Conservation (phyloP, 2,329 filamentous ascomycete genomes). For the Phyllosticta capitalensis region DNA sequence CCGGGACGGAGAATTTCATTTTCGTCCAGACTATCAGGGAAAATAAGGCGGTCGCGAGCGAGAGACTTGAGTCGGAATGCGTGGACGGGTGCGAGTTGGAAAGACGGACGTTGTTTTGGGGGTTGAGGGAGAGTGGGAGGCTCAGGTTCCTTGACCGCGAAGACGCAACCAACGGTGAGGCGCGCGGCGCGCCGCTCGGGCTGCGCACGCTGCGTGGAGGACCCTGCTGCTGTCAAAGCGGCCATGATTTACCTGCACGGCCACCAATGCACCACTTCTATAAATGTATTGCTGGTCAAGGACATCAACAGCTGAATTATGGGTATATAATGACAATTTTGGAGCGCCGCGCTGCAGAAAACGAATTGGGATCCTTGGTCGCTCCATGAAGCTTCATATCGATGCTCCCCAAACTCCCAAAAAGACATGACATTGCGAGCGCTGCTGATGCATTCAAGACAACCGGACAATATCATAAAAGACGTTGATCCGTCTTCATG, state of each 20-base stretch:
- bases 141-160: not conserved
- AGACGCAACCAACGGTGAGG: not conserved
- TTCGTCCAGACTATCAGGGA: not conserved
- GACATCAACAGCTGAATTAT: not conserved
- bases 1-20: conserved; percentile 1
- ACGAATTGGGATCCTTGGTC: not conserved
- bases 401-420: conserved; percentile 6
- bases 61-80: not conserved
- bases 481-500: not conserved
- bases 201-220: not conserved
- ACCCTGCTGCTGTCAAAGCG: not conserved
- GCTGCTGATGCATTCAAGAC: not conserved
- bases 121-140: not conserved
- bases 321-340: not conserved
- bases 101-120: not conserved
- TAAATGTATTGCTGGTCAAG: not conserved
- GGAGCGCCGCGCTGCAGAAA: conserved; percentile 3
- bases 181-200: not conserved
- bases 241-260: not conserved
- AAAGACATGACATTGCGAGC: not conserved
- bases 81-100: not conserved
- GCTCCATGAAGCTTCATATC: not conserved
- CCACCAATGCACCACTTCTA: not conserved
- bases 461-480: not conserved
- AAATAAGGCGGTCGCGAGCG: not conserved